Percentiles rank a stretch among this genome's conserved stretches.
phyloP scores from a whole-genome alignment of 106 monocot species.

The Agapanthus africanus region DNA sequence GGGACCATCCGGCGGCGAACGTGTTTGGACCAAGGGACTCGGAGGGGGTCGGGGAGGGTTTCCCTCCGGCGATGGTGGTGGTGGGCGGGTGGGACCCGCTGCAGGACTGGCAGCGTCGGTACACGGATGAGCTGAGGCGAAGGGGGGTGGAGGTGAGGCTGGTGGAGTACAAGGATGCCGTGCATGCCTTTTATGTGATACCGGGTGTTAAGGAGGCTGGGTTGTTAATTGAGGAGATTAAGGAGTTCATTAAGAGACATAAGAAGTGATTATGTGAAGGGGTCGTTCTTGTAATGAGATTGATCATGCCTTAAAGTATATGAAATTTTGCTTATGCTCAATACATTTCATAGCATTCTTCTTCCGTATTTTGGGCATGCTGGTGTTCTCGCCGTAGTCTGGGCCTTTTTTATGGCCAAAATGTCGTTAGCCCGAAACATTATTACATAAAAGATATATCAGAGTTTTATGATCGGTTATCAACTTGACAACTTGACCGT shows the following conservation, averaged over 20 bases:
- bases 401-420: no score
- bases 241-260: conserved; percentile 20
- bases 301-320: no score
- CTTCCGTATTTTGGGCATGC: no score
- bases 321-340: no score
- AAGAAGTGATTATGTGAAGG: no score
- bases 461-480: no score
- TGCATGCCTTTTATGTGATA: conserved; percentile 46
- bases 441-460: no score
- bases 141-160: conserved; percentile 24
- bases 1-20: conserved; percentile 31
- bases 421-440: no score
- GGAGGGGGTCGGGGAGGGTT: conserved; percentile 6
- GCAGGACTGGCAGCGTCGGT: conserved; percentile 44
- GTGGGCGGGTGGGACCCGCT: conserved; percentile 43
- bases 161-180: conserved; percentile 32
- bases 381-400: no score
- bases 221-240: conserved; percentile 23
- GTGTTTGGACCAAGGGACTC: conserved; percentile 11
- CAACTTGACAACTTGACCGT: no score
- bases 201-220: conserved; percentile 19
- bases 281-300: no score
- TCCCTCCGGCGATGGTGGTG: conserved; percentile 31
- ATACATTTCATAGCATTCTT: no score
- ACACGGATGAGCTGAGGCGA: conserved; percentile 19